Evolutionary conservation across 768 basidiomycete genomes (phyloP), one percentile per base, ranked within the genome.

Genomic region (Termitomyces sp.): DNA sequence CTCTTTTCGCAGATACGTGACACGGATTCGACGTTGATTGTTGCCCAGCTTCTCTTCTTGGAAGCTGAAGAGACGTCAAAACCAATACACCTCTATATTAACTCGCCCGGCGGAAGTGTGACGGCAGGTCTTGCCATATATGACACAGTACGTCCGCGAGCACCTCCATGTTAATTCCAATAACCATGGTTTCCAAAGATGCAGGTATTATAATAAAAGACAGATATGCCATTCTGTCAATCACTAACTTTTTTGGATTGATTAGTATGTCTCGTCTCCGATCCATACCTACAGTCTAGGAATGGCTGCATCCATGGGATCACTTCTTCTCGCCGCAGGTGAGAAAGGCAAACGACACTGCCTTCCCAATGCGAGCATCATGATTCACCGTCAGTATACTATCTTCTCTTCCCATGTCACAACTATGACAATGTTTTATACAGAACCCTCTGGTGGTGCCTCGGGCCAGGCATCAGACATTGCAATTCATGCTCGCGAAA

Each of bases 261-360:
- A 44, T 36, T 68, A 93, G 90, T 98, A 97, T 74, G 91, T 98
- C 66, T 90, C 91, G 13, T 89, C 92, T 50, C 94, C 96, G 1
- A 96, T 98, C 63, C 94, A 97, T 71, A 98, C 96, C 1, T 98
- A 97, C 76, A 94, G 95, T 71, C 83, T 98, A 61, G 96, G 96
- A 24, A 88, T 96, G 73, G 96, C 96, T 32, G 93, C 92, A 61
- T 94, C 92, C 28, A 98, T 98, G 96, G 96, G 94, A 8, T 96
- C 93, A 52, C 81, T 98, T 53, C 83, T 98, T 18, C 84, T 98
- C 5, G 91, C 94, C 11, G 94, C 94, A 52, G 95, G 94, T 39
- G 94, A 91, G 77, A 87, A 82, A 66, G 96, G 96, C 39, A 94
- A 96, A 72, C 83, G 96, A 35, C 94, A 94, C 71, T 91, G 91